Evolutionary conservation across 1,284 basidiomycete species (phyloP).

Genomic region (Coniophora puteana): DNA sequence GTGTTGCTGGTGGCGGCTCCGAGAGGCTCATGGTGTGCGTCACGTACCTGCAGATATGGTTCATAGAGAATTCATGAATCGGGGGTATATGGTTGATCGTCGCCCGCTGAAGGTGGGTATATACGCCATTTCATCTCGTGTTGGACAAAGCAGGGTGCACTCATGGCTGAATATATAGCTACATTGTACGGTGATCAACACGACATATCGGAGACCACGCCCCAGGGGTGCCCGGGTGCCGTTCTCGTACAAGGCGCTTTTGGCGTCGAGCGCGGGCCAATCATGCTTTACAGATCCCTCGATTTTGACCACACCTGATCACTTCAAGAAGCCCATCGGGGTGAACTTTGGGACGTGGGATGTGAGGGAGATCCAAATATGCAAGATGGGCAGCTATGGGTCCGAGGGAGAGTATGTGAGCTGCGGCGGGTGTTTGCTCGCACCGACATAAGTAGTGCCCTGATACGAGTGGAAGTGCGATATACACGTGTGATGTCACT

Average conservation of each 20-base stretch:
- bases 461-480: neutral
- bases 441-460: neutral
- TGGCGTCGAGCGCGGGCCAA: conserved; percentile 27
- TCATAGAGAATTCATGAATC: conserved; percentile 41
- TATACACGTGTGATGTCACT: too few relatives aligned
- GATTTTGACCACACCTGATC: conserved; percentile 5
- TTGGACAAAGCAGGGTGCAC: neutral
- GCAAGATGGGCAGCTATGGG: conserved; percentile 32
- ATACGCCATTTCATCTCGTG: neutral
- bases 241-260: conserved; percentile 47
- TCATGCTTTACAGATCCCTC: conserved; percentile 7
- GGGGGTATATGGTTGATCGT: conserved; percentile 47
- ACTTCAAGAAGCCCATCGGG: conserved; percentile 13
- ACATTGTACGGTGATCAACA: conserved; percentile 68
- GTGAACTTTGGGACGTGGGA: conserved; percentile 26
- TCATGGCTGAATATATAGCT: too few relatives aligned
- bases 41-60: conserved; percentile 32
- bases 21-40: conserved; percentile 25
- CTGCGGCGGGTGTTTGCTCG: conserved; percentile 22
- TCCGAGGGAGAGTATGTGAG: conserved; percentile 29
- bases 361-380: conserved; percentile 29
- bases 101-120: conserved; percentile 56
- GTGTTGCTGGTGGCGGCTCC: neutral
- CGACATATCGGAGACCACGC: conserved; percentile 47
- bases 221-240: conserved; percentile 29